Evolutionary conservation across 345 rosid species (phyloP).

Genomic region (rapeseed (Brassica napus)): DNA sequence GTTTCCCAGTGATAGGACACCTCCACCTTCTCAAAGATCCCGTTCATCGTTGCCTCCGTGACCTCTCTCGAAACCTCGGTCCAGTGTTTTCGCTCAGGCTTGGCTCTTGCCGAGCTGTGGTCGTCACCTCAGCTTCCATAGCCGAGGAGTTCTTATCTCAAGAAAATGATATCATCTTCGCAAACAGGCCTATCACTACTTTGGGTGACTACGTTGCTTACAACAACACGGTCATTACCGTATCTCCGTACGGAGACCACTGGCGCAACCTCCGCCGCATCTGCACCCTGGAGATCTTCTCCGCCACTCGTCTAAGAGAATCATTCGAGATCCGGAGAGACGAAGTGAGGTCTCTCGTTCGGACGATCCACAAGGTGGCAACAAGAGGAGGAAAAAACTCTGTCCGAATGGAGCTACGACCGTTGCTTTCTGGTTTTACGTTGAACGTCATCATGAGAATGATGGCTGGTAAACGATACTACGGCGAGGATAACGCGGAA

Average conservation of each 20-base stretch:
- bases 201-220: slow-evolving; percentile 31
- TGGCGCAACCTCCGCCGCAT: slow-evolving; percentile 62
- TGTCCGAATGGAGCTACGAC: not conserved
- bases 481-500: slow-evolving; percentile 42
- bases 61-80: slow-evolving; percentile 41
- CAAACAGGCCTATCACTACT: slow-evolving; percentile 43
- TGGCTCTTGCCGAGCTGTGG: slow-evolving; percentile 38
- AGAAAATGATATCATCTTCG: slow-evolving; percentile 45
- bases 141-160: slow-evolving; percentile 47
- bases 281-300: slow-evolving; percentile 41
- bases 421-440: slow-evolving; percentile 34
- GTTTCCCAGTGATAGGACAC: slow-evolving; percentile 27
- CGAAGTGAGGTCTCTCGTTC: slow-evolving; percentile 36
- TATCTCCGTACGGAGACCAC: slow-evolving; percentile 46
- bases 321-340: slow-evolving; percentile 25
- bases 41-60: slow-evolving; percentile 27
- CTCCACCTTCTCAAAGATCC: slow-evolving; percentile 40
- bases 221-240: slow-evolving; percentile 38
- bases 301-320: slow-evolving; percentile 35
- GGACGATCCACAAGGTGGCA: not conserved
- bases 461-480: slow-evolving; percentile 45
- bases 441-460: slow-evolving; percentile 44
- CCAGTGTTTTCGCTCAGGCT: slow-evolving; percentile 45
- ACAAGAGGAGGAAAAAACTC: not conserved
- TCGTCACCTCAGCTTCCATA: slow-evolving; percentile 40